Evolutionary conservation across 805 yeast genomes (phyloP), one percentile per base, ranked within the genome.

Genomic region (Huiozyma naganishii): DNA sequence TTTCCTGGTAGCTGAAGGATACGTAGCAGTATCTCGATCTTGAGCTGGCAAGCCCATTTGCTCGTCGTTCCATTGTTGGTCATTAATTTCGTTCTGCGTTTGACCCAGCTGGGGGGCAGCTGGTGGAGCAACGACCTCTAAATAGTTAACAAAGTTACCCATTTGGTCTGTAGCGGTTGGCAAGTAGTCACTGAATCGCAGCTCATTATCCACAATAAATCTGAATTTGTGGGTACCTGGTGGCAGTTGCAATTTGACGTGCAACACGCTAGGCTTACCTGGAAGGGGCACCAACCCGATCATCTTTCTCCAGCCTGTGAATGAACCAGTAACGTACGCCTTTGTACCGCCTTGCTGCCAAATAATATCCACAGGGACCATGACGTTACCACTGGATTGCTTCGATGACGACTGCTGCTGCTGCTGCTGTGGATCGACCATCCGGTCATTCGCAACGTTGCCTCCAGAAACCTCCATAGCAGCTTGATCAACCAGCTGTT

Each of bases 231-330:
- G 97, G 0, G 95, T 89, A 7, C 97, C 97, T 6, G 83, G 79
- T 0, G 95, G 95, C 39, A 86, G 66, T 36, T 85, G 84, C 41
- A 86, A 68, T 41, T 83, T 81, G 27, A 86, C 82, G 38, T 77
- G 70, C 54, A 81, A 80, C 2, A 58, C 34, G 8, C 61, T 61
- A 5, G 62, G 64, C 29, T 60, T 61, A 29, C 56, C 59, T 6
- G 59, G 52, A 10, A 64, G 65, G 7, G 68, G 65, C 29, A 73
- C 73, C 54, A 92, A 68, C 35, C 95, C 95, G 57, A 90, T 89
- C 97, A 92, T 90, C 65, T 89, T 90, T 52, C 96, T 72, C 97
- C 98, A 92, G 4, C 95, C 96, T 0, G 98, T 92, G 65, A 90
- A 90, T 0, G 97, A 84, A 41, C 98, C 98, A 32, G 97, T 92